Evolutionary conservation across 1,284 basidiomycete species (phyloP).

Genomic region (Wolfiporia cocos): DNA sequence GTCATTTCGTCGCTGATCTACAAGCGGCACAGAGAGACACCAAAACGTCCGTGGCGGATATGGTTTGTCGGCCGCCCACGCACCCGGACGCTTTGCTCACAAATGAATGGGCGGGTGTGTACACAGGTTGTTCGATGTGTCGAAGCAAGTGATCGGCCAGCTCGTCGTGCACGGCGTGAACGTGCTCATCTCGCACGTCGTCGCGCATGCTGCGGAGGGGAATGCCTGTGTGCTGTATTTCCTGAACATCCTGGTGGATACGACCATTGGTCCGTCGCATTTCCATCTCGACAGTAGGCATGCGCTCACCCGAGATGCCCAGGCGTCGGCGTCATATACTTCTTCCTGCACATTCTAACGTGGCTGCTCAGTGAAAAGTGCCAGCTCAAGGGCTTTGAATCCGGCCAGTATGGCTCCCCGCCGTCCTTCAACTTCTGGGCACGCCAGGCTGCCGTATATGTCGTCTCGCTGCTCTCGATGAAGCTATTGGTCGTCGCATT

Average conservation of each 20-base stretch:
- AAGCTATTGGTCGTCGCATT: conserved; percentile 80
- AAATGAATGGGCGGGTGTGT: no score
- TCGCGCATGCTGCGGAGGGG: conserved; percentile 58
- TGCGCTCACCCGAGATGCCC: no score
- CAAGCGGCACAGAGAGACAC: conserved; percentile 84
- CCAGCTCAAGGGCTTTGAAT: conserved; percentile 72
- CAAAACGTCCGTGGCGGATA: conserved; percentile 87
- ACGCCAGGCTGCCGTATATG: conserved; percentile 84
- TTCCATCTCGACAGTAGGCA: not conserved
- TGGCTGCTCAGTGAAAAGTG: conserved; percentile 62
- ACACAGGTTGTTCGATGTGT: conserved; percentile 78
- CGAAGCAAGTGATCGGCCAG: conserved; percentile 90
- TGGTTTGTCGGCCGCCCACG: no score
- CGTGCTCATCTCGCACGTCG: conserved; percentile 70
- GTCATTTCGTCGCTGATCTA: conserved; percentile 83
- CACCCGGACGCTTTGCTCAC: no score
- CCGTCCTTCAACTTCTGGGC: conserved; percentile 72
- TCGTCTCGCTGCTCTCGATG: conserved; percentile 83
- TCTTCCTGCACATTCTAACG: conserved; percentile 68
- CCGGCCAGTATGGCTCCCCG: conserved; percentile 84
- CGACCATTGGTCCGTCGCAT: conserved; percentile 71
- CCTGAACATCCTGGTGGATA: conserved; percentile 92
- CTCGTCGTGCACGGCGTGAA: conserved; percentile 88
- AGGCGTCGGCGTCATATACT: conserved; percentile 86
- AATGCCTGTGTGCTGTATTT: conserved; percentile 94